phyloP scores from a whole-genome alignment of 345 rosid species.

The Rhizophora mangle region DNA sequence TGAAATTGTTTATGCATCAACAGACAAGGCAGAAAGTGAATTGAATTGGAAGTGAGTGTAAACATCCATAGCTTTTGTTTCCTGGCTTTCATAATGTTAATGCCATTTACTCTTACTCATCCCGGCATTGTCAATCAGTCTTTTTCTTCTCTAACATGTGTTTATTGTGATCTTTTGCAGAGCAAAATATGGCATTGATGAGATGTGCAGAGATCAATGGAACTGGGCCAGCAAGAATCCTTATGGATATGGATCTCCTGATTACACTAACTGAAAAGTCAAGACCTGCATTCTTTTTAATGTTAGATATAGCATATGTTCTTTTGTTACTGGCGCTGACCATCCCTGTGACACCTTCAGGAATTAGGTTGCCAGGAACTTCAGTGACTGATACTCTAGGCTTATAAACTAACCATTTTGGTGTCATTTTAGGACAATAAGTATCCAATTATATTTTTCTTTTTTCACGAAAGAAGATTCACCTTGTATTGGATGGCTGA shows the following conservation, averaged over 20 bases:
- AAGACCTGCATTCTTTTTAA: neutral
- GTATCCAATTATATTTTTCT: slow-evolving; percentile 7
- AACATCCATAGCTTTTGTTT: neutral
- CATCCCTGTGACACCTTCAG: slow-evolving; percentile 4
- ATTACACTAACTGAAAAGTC: slow-evolving; percentile 9
- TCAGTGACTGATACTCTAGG: neutral
- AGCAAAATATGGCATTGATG: slow-evolving; percentile 73
- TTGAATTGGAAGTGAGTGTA: slow-evolving; percentile 85
- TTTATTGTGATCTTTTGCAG: slow-evolving; percentile 35
- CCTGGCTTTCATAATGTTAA: too few species aligned
- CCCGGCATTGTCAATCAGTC: too few species aligned
- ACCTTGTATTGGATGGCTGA: too few species aligned
- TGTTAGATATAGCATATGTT: too few species aligned
- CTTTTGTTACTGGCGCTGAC: neutral
- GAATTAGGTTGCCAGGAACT: neutral
- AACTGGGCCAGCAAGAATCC: slow-evolving; percentile 96
- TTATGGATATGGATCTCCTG: slow-evolving; percentile 66
- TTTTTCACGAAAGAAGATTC: too few species aligned
- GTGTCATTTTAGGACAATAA: slow-evolving; percentile 1
- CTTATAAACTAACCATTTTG: slow-evolving; percentile 6
- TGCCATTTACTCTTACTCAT: too few species aligned
- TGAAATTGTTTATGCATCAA: slow-evolving; percentile 84
- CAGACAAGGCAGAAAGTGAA: slow-evolving; percentile 67
- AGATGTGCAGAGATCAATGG: slow-evolving; percentile 96
- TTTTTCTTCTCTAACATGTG: neutral